phyloP scores from a whole-genome alignment of 331 rosid genomes.

The Arachis monticola region DNA sequence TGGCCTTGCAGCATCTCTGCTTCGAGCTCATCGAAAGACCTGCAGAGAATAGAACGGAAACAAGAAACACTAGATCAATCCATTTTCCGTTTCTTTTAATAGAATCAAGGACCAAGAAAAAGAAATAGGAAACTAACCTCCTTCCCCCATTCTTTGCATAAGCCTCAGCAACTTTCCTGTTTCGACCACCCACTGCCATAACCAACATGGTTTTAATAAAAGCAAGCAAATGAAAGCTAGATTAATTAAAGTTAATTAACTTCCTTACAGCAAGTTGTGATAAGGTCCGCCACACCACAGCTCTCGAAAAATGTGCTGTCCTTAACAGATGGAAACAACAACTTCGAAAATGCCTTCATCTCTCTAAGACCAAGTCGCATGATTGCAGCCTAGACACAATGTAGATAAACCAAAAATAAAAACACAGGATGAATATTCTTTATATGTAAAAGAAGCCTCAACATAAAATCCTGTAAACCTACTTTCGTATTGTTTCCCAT shows the following conservation, averaged over 20 bases:
- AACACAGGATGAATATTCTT: neutral
- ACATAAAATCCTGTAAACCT: conserved; percentile 33
- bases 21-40: conserved; percentile 96
- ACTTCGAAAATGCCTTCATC: conserved; percentile 94
- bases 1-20: conserved; percentile 98
- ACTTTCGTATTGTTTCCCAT: conserved; percentile 99
- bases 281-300: conserved; percentile 98
- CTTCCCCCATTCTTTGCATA: conserved; percentile 84
- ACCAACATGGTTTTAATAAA: conserved; percentile 35
- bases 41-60: conserved; percentile 38
- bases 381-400: conserved; percentile 82
- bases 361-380: conserved; percentile 98
- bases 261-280: conserved; percentile 95
- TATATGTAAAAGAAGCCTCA: neutral
- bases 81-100: neutral
- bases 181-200: conserved; percentile 97
- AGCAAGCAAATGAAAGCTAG: conserved; percentile 11
- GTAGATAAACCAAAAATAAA: conserved; percentile 31
- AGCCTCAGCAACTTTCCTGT: conserved; percentile 97
- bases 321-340: conserved; percentile 90
- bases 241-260: conserved; percentile 26
- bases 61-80: conserved; percentile 9
- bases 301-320: conserved; percentile 97
- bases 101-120: conserved; percentile 23
- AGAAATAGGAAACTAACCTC: conserved; percentile 58